Evolutionary conservation across 805 yeast genomes (phyloP).

Genomic region (Barnettozyma sp.): DNA sequence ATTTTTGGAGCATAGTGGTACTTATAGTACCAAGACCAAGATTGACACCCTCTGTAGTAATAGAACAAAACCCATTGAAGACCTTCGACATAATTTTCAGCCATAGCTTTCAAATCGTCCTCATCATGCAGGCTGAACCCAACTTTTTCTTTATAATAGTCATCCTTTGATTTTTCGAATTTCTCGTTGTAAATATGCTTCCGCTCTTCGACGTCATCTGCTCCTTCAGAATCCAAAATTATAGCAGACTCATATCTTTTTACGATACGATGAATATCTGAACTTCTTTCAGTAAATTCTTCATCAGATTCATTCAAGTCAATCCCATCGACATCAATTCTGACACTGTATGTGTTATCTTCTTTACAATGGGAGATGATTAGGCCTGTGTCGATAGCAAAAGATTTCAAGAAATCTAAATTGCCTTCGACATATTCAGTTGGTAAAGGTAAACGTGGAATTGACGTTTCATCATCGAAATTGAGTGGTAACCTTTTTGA

Average conservation of each 20-base stretch:
- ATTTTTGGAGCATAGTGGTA: constrained; percentile 94
- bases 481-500: constrained; percentile 25
- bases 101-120: constrained; percentile 51
- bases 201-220: constrained; percentile 38
- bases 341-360: constrained; percentile 48
- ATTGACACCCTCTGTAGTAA: constrained; percentile 83
- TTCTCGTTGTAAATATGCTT: constrained; percentile 65
- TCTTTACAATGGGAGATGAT: constrained; percentile 58
- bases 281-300: constrained; percentile 48
- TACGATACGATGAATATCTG: constrained; percentile 44
- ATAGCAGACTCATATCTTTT: constrained; percentile 60
- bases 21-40: constrained; percentile 93
- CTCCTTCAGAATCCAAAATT: constrained; percentile 50
- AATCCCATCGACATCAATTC: constrained; percentile 68
- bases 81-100: constrained; percentile 86
- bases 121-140: constrained; percentile 54
- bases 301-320: constrained; percentile 62
- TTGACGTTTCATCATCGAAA: constrained; percentile 25
- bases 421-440: constrained; percentile 33
- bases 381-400: constrained; percentile 62
- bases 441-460: constrained; percentile 43
- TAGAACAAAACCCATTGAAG: constrained; percentile 94
- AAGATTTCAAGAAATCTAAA: constrained; percentile 52
- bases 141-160: constrained; percentile 79
- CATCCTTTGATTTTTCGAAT: constrained; percentile 75